Conservation (phyloP, 164 flowering plant species). For the Taxillus chinensis region DNA sequence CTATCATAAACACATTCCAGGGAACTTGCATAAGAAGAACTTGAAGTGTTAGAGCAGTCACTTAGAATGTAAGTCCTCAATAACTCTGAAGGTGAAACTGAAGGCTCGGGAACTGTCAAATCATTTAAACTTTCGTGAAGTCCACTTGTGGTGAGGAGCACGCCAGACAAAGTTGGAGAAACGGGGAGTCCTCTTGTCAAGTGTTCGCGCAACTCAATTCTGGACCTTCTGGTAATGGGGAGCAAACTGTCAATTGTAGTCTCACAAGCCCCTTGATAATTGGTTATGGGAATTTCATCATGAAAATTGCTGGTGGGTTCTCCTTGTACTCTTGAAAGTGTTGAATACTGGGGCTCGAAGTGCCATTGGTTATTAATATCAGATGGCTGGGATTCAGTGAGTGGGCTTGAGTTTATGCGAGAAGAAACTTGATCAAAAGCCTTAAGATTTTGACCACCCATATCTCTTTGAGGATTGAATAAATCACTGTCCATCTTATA, state of each 20-base stretch:
- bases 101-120: constrained; percentile 14
- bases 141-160: constrained; percentile 20
- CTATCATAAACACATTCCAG: constrained; percentile 19
- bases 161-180: too few species aligned
- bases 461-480: constrained; percentile 11
- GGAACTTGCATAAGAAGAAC: constrained; percentile 16
- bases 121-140: constrained; percentile 24
- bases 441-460: constrained; percentile 16
- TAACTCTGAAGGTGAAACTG: constrained; percentile 21
- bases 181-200: too few species aligned
- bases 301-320: constrained; percentile 15
- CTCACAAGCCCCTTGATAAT: constrained; percentile 10
- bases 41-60: constrained; percentile 19
- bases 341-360: constrained; percentile 27
- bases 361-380: constrained; percentile 26
- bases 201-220: too few species aligned
- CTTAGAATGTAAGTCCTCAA: constrained; percentile 16
- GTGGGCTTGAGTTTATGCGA: constrained; percentile 19
- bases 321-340: constrained; percentile 24
- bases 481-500: constrained; percentile 29
- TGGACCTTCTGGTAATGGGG: too few species aligned
- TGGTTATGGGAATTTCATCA: constrained; percentile 1
- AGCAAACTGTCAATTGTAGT: constrained; percentile 13
- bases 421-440: constrained; percentile 23
- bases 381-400: constrained; percentile 16